Conservation (phyloP, 345 rosid species). For the Arabidopsis suecica region DNA sequence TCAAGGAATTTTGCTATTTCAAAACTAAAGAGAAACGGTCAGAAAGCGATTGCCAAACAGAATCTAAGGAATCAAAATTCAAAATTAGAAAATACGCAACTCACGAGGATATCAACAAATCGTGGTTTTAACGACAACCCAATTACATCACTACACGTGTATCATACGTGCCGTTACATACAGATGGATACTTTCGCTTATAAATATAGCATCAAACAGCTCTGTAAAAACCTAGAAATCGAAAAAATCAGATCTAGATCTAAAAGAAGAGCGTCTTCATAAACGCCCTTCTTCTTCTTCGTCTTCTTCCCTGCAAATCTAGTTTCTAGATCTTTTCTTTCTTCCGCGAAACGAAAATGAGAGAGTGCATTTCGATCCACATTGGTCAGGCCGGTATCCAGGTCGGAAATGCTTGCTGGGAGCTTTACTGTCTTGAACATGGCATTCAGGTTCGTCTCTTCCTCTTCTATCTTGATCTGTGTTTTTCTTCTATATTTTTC, state of each 20-base stretch:
- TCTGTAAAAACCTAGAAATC: background rate
- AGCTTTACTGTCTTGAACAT: constrained; percentile 67
- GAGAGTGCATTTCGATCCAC: constrained; percentile 80
- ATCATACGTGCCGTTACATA: constrained; percentile 28
- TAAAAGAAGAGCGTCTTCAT: constrained; percentile 63
- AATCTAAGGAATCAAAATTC: constrained; percentile 41
- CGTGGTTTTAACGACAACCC: constrained; percentile 30
- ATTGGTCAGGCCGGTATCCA: constrained; percentile 86
- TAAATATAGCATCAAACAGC: constrained; percentile 28
- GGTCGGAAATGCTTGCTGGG: constrained; percentile 87
- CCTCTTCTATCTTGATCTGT: background rate
- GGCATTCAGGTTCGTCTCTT: constrained; percentile 64
- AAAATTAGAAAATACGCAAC: constrained; percentile 38
- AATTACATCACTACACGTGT: constrained; percentile 43
- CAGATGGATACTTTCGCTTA: constrained; percentile 23
- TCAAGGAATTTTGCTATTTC: constrained; percentile 17
- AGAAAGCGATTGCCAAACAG: constrained; percentile 9
- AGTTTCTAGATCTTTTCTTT: background rate
- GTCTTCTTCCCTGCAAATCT: constrained; percentile 16
- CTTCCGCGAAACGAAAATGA: constrained; percentile 50
- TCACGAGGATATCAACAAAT: constrained; percentile 32
- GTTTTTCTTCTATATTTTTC: background rate
- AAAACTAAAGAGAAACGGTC: constrained; percentile 34
- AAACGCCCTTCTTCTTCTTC: constrained; percentile 50
- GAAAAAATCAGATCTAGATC: constrained; percentile 34